A percentile compares a stretch with the other conserved stretches of the same genome.
phyloP scores from a whole-genome alignment of 768 basidiomycete genomes.

The Boletus sp. region DNA sequence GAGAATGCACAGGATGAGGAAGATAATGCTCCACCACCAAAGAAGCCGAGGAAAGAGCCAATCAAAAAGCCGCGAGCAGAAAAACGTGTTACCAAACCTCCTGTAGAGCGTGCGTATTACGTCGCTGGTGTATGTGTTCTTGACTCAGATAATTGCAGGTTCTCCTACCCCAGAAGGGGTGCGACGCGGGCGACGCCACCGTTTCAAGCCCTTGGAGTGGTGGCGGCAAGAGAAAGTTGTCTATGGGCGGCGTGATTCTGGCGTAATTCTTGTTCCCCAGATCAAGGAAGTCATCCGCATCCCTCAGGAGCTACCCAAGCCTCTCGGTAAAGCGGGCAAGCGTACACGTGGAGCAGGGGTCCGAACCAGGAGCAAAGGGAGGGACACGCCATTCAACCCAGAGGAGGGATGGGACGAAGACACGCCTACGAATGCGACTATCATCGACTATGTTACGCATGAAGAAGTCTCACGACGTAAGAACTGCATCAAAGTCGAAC shows the following conservation, averaged over 20 bases:
- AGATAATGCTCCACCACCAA: slow-evolving; percentile 27
- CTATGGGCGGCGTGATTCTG: slow-evolving; percentile 63
- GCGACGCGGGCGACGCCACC: slow-evolving; percentile 68
- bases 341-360: slow-evolving; percentile 30
- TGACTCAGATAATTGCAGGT: slow-evolving; percentile 17
- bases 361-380: slow-evolving; percentile 38
- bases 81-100: slow-evolving; percentile 16
- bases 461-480: slow-evolving; percentile 70
- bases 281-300: slow-evolving; percentile 65
- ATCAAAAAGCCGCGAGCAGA: slow-evolving; percentile 29
- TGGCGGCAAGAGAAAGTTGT: slow-evolving; percentile 93
- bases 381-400: slow-evolving; percentile 39
- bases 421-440: slow-evolving; percentile 63
- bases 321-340: slow-evolving; percentile 44
- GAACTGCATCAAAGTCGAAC: slow-evolving; percentile 31
- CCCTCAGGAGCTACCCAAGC: slow-evolving; percentile 47
- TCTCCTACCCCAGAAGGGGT: slow-evolving; percentile 44
- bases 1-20: slow-evolving; percentile 55
- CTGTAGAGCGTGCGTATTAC: slow-evolving; percentile 26
- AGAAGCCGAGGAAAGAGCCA: slow-evolving; percentile 30
- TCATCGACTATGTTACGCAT: slow-evolving; percentile 63
- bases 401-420: slow-evolving; percentile 87
- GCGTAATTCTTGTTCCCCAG: slow-evolving; percentile 53
- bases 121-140: background rate
- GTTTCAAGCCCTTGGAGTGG: slow-evolving; percentile 76